These are phyloP conservation scores for Pleomassaria siparia DNA, from an alignment of 2,329 filamentous ascomycete genomes.

Conservation along the genomic window DNA sequence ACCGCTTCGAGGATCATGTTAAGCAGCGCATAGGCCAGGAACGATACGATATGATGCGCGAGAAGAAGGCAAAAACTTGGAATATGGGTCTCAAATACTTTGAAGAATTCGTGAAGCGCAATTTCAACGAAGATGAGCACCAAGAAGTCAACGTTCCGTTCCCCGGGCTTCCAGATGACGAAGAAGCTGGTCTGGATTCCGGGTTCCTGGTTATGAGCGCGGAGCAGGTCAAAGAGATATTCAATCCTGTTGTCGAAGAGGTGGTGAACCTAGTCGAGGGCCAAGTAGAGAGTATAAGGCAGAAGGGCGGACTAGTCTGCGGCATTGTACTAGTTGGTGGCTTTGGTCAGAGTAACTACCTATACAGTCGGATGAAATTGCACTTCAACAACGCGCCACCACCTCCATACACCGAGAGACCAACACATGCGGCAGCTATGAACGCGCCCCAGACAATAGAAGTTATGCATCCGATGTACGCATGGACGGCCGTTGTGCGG, in stretches of 20 bases:
- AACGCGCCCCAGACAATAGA: conserved; percentile 64
- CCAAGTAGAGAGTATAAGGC: conserved; percentile 46
- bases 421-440: conserved; percentile 63
- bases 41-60: conserved; percentile 72
- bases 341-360: conserved; percentile 77
- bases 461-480: conserved; percentile 80
- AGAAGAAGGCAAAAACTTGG: conserved; percentile 78
- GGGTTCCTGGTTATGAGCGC: conserved; percentile 75
- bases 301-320: conserved; percentile 45
- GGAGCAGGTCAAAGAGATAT: conserved; percentile 70
- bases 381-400: conserved; percentile 62
- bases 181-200: conserved; percentile 72
- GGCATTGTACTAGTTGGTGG: conserved; percentile 82
- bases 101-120: conserved; percentile 82
- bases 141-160: conserved; percentile 78
- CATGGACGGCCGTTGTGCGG: conserved; percentile 78
- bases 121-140: conserved; percentile 78
- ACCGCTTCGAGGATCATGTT: conserved; percentile 78
- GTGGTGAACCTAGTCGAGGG: conserved; percentile 47
- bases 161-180: conserved; percentile 73
- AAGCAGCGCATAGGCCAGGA: conserved; percentile 65
- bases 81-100: conserved; percentile 72
- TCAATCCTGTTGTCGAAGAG: conserved; percentile 70
- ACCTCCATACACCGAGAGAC: conserved; percentile 65
- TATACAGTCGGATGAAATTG: conserved; percentile 67